A percentile compares a stretch with the other conserved stretches of the same genome.
Evolutionary conservation across 2,329 filamentous ascomycete species (phyloP).

Genomic region (Ramularia collo-cygni): DNA sequence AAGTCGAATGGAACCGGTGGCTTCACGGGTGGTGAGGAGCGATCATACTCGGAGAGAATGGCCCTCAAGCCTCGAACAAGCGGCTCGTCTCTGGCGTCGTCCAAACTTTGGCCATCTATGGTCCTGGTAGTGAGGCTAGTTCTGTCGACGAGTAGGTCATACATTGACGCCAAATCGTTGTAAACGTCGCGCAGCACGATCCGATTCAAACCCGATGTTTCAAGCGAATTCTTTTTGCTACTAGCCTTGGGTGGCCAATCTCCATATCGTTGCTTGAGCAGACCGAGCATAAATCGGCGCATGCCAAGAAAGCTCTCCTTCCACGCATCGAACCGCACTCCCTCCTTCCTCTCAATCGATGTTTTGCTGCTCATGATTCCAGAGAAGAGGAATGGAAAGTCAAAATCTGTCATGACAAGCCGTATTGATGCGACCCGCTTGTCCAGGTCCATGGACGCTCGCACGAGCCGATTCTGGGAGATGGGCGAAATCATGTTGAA

Average conservation of each 20-base stretch:
- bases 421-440: conserved; percentile 65
- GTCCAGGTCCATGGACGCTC: conserved; percentile 72
- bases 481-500: conserved; percentile 62
- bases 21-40: conserved; percentile 78
- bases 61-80: conserved; percentile 65
- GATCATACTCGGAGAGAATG: conserved; percentile 81
- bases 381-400: conserved; percentile 83
- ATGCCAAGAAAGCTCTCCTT: conserved; percentile 66
- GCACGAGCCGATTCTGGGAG: conserved; percentile 73
- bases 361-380: conserved; percentile 82
- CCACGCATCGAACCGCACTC: conserved; percentile 81
- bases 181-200: conserved; percentile 76
- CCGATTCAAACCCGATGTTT: conserved; percentile 79
- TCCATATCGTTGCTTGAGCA: conserved; percentile 63
- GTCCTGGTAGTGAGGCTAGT: conserved; percentile 70
- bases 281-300: conserved; percentile 63
- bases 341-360: conserved; percentile 62
- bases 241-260: conserved; percentile 85
- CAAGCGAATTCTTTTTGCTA: conserved; percentile 85
- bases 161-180: conserved; percentile 75
- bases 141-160: conserved; percentile 82
- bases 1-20: conserved; percentile 88
- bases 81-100: conserved; percentile 49
- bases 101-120: conserved; percentile 58
- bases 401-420: conserved; percentile 72